Conservation (phyloP, 352 stramenopile species). For the Pythium phragmitis region DNA sequence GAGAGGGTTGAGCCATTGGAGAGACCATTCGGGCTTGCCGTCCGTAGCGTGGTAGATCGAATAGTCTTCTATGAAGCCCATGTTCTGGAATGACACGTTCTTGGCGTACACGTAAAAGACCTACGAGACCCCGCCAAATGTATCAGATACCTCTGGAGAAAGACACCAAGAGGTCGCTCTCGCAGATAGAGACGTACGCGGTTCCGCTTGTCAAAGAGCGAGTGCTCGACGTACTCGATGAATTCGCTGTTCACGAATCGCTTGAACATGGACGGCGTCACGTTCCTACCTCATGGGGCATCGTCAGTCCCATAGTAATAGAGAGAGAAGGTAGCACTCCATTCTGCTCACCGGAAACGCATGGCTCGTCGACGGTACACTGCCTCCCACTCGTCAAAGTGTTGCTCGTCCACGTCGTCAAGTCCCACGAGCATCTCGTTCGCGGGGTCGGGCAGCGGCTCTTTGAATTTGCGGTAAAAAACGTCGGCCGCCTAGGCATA, state of each 20-base stretch:
- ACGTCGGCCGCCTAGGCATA: conserved; percentile 49
- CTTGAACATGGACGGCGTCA: conserved; percentile 73
- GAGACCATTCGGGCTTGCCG: conserved; percentile 45
- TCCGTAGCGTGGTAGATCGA: conserved; percentile 47
- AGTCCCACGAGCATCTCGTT: conserved; percentile 49
- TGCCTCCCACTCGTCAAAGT: conserved; percentile 52
- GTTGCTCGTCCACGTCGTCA: conserved; percentile 43
- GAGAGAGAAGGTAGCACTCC: not conserved
- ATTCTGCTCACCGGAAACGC: conserved; percentile 41
- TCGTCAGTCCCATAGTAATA: not conserved
- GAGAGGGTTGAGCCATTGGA: not conserved
- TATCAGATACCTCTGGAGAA: not conserved
- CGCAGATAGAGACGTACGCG: conserved; percentile 32
- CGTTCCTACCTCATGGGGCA: conserved; percentile 41
- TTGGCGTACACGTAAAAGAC: conserved; percentile 79
- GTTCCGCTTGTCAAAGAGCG: conserved; percentile 71
- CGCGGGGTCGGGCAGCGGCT: conserved; percentile 64
- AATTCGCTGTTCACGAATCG: conserved; percentile 70
- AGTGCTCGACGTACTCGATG: conserved; percentile 77
- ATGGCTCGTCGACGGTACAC: conserved; percentile 64
- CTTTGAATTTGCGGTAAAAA: conserved; percentile 83
- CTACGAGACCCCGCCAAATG: conserved; percentile 21
- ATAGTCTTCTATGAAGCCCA: conserved; percentile 77
- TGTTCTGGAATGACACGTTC: conserved; percentile 68
- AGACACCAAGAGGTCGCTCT: not conserved